Evolutionary conservation across 169 alveolate species (phyloP), one percentile per base, ranked within the genome.

Genomic region (Cryptosporidium sp.): DNA sequence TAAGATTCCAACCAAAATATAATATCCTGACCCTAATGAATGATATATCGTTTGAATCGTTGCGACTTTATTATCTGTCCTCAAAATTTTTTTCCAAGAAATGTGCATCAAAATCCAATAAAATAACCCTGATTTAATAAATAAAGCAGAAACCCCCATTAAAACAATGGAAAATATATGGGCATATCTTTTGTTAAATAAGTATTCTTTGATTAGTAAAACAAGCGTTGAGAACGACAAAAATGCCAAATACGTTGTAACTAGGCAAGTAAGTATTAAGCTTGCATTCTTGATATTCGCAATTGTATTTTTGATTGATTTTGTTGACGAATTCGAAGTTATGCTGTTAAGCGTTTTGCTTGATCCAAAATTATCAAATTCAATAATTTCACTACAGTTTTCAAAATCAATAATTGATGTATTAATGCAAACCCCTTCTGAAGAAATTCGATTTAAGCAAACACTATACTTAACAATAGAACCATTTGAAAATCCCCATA

Each of bases 401-500:
- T 52, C 69, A 31, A 50, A 71, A 21, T 71, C 85, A 18, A 23
- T 26, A 3, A 52, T 18, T 14, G 67, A 50, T 43, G 67, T 52
- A 50, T 37, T 71, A 31, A 71, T 71, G 35, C 85, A 71, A 29
- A n/a, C 50, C 8, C 70, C 85, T 35, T 71, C 69, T 18, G 55
- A 31, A 6, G 3, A 21, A 29, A 71, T 51, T 2, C 70, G 48
- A 35, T 35, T 71, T 6, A 43, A 29, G 18, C 33, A 26, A 31
- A 71, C 50, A 10, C 37, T 71, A 71, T 71, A 71, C 29, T 16
- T 55, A 23, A 71, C 52, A 52, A 51, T 21, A 50, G 85, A 71
- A 12, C 85, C 85, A 52, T 71, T 71, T 51, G 70, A 37, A 31
- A 71, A 71, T 29, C 37, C 69, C 85, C 85, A 71, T 12, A 35